Evolutionary conservation across 345 rosid genomes (phyloP).

Genomic region (Lagerstroemia speciosa): DNA sequence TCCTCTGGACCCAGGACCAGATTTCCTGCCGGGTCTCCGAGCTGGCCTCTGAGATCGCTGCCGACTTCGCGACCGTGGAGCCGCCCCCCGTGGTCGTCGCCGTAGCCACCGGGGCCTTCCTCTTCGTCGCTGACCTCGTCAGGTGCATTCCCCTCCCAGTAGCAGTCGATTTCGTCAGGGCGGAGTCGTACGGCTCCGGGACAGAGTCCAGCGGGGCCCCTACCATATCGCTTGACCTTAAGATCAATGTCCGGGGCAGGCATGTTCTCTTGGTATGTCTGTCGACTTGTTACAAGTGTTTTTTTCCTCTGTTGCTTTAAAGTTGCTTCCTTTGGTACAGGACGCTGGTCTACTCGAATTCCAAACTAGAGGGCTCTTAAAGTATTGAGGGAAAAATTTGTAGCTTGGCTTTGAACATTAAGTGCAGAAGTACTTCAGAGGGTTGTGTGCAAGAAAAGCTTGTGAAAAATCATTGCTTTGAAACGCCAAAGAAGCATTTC

Average conservation of each 20-base stretch:
- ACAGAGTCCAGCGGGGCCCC: constrained; percentile 56
- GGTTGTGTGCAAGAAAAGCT: background rate
- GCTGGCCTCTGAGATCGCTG: constrained; percentile 47
- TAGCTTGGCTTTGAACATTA: background rate
- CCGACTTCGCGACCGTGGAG: constrained; percentile 30
- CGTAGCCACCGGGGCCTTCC: constrained; percentile 78
- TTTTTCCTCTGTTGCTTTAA: background rate
- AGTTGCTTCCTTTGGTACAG: background rate
- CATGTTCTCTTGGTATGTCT: constrained; percentile 82
- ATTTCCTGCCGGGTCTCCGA: constrained; percentile 51
- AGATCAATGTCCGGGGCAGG: constrained; percentile 49
- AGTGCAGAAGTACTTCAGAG: background rate
- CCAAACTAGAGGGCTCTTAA: background rate
- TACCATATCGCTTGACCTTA: constrained; percentile 49
- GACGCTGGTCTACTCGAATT: background rate
- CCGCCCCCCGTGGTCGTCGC: constrained; percentile 63
- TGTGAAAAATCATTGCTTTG: background rate
- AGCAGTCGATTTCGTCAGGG: constrained; percentile 56
- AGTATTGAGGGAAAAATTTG: background rate
- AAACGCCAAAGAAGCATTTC: background rate
- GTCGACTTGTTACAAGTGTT: too few relatives aligned
- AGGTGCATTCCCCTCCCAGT: constrained; percentile 48
- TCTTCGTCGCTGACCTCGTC: constrained; percentile 78
- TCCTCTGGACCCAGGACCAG: constrained; percentile 42
- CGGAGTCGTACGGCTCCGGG: constrained; percentile 67